Conservation (phyloP, 2,329 filamentous ascomycete species). For the Ophiostoma novo-ulmi region DNA sequence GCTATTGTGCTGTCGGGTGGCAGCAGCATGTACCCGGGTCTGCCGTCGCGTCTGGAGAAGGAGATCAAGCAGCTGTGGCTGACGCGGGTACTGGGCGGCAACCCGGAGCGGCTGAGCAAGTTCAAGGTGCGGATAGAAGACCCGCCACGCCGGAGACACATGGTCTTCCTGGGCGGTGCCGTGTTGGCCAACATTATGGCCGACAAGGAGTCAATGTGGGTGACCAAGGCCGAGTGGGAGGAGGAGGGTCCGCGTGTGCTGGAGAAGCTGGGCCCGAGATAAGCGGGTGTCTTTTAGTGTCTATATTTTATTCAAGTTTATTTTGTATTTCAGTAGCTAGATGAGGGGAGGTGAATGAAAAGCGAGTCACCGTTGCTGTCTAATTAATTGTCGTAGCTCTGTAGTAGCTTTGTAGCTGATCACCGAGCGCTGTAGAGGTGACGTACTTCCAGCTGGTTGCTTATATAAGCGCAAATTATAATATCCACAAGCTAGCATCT, state of each 20-base stretch:
- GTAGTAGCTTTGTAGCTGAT: background rate
- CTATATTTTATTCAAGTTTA: background rate
- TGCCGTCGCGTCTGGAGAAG: constrained; percentile 93
- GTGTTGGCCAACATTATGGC: constrained; percentile 98
- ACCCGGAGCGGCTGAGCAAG: constrained; percentile 92
- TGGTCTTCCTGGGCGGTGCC: constrained; percentile 96
- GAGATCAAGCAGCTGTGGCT: constrained; percentile 98
- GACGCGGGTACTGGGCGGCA: constrained; percentile 80
- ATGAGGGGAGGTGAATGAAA: constrained; percentile 1
- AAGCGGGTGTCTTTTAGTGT: constrained; percentile 1
- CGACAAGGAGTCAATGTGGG: constrained; percentile 99
- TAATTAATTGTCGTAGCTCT: background rate
- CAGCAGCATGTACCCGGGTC: constrained; percentile 97
- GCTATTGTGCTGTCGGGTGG: constrained; percentile 94
- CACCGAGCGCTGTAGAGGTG: background rate
- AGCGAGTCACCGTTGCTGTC: background rate
- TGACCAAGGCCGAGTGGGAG: constrained; percentile 93
- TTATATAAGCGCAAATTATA: background rate
- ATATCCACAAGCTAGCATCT: background rate
- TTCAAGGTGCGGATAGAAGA: constrained; percentile 99
- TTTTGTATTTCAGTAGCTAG: background rate
- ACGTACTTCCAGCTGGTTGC: background rate
- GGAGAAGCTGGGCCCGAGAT: constrained; percentile 84
- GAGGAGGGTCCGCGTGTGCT: constrained; percentile 80
- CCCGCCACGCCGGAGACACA: constrained; percentile 88